Evolutionary conservation across 441 rosid species (phyloP).

Genomic region (Metrosideros polymorpha): DNA sequence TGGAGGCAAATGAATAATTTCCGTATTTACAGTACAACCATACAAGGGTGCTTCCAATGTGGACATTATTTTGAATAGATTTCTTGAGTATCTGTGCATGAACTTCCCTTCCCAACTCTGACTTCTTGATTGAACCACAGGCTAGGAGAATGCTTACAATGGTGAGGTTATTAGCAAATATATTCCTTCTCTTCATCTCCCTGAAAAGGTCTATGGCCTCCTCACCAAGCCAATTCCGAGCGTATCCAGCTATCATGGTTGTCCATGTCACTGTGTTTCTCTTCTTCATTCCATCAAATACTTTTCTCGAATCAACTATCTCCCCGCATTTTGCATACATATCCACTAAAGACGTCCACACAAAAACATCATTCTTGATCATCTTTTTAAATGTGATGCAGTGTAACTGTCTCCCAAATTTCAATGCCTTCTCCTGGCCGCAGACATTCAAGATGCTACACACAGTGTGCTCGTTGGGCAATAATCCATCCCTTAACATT

Average conservation of each 20-base stretch:
- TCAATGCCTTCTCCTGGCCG: constrained; percentile 46
- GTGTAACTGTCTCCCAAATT: constrained; percentile 62
- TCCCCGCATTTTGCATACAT: constrained; percentile 88
- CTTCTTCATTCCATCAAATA: constrained; percentile 52
- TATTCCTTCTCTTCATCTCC: constrained; percentile 54
- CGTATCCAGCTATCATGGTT: constrained; percentile 72
- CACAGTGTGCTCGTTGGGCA: constrained; percentile 62
- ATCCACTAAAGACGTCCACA: constrained; percentile 63
- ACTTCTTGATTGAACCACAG: constrained; percentile 56
- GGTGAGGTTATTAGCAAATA: constrained; percentile 56
- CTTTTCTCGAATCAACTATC: constrained; percentile 46
- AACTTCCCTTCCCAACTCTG: constrained; percentile 55
- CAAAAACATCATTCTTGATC: constrained; percentile 49
- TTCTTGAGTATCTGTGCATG: constrained; percentile 67
- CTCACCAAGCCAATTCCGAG: constrained; percentile 60
- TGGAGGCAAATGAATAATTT: constrained; percentile 42
- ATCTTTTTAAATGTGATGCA: constrained; percentile 51
- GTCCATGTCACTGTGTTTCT: constrained; percentile 83
- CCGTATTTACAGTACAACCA: constrained; percentile 84
- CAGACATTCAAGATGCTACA: constrained; percentile 65
- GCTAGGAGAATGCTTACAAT: constrained; percentile 71
- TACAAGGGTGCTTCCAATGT: constrained; percentile 67
- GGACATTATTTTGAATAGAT: constrained; percentile 32
- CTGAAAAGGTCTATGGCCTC: constrained; percentile 63
- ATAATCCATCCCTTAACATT: constrained; percentile 52